phyloP scores from a whole-genome alignment of 495 filamentous ascomycete species.

The Achaetomiella virescens region DNA sequence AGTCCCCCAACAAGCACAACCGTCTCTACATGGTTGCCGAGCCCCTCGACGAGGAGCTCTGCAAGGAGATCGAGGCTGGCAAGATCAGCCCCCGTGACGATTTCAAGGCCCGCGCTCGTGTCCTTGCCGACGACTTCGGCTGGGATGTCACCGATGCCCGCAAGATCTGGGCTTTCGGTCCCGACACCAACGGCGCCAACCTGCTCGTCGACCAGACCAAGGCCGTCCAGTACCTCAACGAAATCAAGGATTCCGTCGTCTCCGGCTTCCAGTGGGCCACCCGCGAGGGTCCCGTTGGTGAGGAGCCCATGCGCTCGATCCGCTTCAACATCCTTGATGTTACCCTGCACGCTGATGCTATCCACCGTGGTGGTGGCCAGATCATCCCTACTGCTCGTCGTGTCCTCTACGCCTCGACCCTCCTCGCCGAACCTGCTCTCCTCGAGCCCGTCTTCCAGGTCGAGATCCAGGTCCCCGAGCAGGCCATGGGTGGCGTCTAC shows the following conservation, averaged over 20 bases:
- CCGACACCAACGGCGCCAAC: conserved; percentile 96
- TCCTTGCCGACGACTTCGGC: conserved; percentile 92
- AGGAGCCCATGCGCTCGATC: conserved; percentile 95
- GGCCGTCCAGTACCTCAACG: conserved; percentile 98
- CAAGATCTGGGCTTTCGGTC: conserved; percentile 99
- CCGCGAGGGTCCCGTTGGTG: conserved; percentile 92
- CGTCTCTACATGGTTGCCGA: conserved; percentile 91
- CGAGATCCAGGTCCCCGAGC: conserved; percentile 98
- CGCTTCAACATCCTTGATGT: conserved; percentile 99
- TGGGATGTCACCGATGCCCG: conserved; percentile 99
- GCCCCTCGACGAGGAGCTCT: conserved; percentile 85
- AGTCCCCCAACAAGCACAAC: conserved; percentile 99
- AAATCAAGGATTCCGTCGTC: conserved; percentile 99
- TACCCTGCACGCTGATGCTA: conserved; percentile 98
- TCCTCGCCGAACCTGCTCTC: conserved; percentile 85
- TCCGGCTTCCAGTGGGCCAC: conserved; percentile 99
- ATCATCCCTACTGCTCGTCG: conserved; percentile 97
- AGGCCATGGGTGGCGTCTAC: conserved; percentile 99
- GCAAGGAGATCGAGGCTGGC: conserved; percentile 83
- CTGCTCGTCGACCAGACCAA: conserved; percentile 99
- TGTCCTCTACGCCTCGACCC: conserved; percentile 87
- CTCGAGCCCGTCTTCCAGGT: conserved; percentile 97
- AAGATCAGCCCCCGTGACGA: conserved; percentile 95
- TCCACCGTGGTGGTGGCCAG: conserved; percentile 98
- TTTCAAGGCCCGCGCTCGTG: conserved; percentile 96